Conservation (phyloP, 352 stramenopile species). For the Achlya hypogyna region DNA sequence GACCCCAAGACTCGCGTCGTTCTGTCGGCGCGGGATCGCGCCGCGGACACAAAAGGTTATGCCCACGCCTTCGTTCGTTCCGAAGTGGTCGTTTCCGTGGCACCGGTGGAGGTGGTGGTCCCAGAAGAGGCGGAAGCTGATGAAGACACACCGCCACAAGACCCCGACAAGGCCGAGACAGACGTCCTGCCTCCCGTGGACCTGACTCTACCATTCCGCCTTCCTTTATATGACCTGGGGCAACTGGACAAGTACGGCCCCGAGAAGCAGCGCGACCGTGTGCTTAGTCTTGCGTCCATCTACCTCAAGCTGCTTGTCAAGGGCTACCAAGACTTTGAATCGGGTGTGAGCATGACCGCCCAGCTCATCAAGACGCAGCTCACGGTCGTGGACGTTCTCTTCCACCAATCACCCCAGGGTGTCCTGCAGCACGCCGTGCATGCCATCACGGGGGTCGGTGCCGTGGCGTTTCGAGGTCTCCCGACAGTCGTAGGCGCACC, state of each 20-base stretch:
- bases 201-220: background rate
- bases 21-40: background rate
- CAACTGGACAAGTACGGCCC: background rate
- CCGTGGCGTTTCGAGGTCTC: background rate
- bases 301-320: background rate
- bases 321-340: background rate
- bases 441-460: background rate
- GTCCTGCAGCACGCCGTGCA: background rate
- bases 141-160: background rate
- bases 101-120: background rate
- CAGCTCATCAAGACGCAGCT: background rate
- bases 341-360: background rate
- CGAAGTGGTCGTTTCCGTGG: background rate
- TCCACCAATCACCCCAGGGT: slow-evolving; percentile 5
- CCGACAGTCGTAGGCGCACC: background rate
- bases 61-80: background rate
- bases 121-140: background rate
- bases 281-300: background rate
- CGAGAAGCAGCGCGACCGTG: background rate
- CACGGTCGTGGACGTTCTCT: background rate
- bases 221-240: background rate
- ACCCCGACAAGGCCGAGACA: background rate
- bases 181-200: background rate
- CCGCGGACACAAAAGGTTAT: background rate
- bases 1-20: background rate